Percentiles rank a stretch among this genome's conserved stretches.
phyloP scores from a whole-genome alignment of 2,329 filamentous ascomycete species.

The Hypoxylon rubiginosum region DNA sequence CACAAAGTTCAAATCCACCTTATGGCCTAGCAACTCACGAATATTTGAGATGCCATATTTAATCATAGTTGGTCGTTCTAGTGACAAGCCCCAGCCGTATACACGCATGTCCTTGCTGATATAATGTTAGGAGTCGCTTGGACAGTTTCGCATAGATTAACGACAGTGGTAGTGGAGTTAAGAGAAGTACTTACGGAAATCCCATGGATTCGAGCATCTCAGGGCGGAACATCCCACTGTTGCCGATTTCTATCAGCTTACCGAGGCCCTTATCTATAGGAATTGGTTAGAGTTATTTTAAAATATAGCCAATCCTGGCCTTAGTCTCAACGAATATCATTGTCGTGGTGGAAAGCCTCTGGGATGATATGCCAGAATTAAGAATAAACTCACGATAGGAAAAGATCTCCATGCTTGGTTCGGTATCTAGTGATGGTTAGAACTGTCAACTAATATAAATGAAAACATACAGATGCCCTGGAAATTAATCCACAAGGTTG shows the following conservation, averaged over 20 bases:
- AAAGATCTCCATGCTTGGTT: constrained; percentile 98
- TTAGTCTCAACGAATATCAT: too few species aligned
- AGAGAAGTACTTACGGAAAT: constrained; percentile 65
- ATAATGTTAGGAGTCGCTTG: constrained; percentile 16
- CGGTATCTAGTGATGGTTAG: constrained; percentile 86
- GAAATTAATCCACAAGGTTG: too few species aligned
- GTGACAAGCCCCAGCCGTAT: constrained; percentile 91
- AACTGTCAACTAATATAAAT: constrained; percentile 50
- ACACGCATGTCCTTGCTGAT: constrained; percentile 82
- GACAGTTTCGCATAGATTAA: neutral
- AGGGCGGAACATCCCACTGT: constrained; percentile 98
- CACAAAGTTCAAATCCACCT: constrained; percentile 94
- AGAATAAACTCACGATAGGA: constrained; percentile 70
- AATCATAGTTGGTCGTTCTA: constrained; percentile 98
- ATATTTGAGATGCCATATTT: constrained; percentile 93
- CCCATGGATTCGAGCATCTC: constrained; percentile 98
- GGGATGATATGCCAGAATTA: too few species aligned
- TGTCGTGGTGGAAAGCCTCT: too few species aligned
- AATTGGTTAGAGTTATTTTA: constrained; percentile 8
- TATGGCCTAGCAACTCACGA: constrained; percentile 91
- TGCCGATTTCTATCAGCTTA: constrained; percentile 97
- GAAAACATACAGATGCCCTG: too few species aligned
- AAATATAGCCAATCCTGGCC: neutral
- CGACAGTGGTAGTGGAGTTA: neutral
- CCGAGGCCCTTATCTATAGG: constrained; percentile 69